These are phyloP conservation scores for Prunus fruticosa DNA, from an alignment of 306 rosid genomes.

Conservation along the genomic window DNA sequence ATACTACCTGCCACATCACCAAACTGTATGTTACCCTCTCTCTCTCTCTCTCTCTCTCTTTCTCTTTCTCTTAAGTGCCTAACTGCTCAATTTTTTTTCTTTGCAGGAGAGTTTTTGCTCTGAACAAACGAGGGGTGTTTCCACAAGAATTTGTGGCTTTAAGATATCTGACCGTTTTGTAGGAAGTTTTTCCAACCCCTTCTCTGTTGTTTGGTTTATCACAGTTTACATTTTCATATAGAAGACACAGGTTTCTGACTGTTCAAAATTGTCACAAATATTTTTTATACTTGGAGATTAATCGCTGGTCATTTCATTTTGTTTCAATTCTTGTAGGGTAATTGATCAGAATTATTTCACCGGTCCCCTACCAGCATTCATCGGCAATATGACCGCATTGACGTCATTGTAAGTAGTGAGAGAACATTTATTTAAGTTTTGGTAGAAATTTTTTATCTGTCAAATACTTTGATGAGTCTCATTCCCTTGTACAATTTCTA, in stretches of 20 bases:
- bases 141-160: too few species aligned
- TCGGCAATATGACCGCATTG: slow-evolving; percentile 22
- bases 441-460: neutral
- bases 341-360: slow-evolving; percentile 27
- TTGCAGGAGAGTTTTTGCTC: too few species aligned
- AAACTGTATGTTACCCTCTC: too few species aligned
- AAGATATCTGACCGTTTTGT: too few species aligned
- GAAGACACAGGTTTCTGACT: neutral
- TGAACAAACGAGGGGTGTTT: too few species aligned
- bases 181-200: neutral
- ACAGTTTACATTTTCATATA: neutral
- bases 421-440: neutral
- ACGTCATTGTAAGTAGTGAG: slow-evolving; percentile 6
- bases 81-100: too few species aligned
- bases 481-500: neutral
- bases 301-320: too few species aligned
- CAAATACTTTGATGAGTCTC: neutral
- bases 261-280: neutral
- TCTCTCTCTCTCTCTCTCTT: too few species aligned
- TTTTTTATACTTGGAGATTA: neutral
- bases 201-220: neutral
- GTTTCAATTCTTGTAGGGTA: slow-evolving; percentile 12
- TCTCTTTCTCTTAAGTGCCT: too few species aligned
- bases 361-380: slow-evolving; percentile 20
- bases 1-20: too few species aligned